Percentiles rank a stretch among this genome's conserved stretches.
Conservation (phyloP, 1,139 yeast genomes). For the Nadsonia commutata region DNA sequence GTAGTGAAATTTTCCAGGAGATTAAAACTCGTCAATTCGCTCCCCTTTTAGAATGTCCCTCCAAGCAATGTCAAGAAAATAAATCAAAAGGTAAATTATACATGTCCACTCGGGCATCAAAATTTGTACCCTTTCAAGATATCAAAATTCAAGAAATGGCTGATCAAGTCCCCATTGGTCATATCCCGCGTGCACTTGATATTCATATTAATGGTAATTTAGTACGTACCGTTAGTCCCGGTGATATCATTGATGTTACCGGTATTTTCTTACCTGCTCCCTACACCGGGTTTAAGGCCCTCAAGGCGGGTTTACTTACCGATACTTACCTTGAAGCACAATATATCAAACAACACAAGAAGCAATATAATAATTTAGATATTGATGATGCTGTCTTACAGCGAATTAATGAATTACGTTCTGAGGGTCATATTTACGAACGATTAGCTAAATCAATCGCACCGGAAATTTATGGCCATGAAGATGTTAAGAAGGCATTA, state of each 20-base stretch:
- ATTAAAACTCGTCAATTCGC: slow-evolving; percentile 72
- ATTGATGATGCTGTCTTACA: slow-evolving; percentile 42
- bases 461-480: slow-evolving; percentile 92
- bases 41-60: slow-evolving; percentile 76
- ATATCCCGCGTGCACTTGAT: slow-evolving; percentile 77
- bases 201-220: slow-evolving; percentile 82
- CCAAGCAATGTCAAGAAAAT: slow-evolving; percentile 64
- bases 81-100: slow-evolving; percentile 78
- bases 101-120: slow-evolving; percentile 91
- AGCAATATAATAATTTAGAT: slow-evolving; percentile 60
- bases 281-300: slow-evolving; percentile 86
- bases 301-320: slow-evolving; percentile 82
- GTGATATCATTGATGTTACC: slow-evolving; percentile 83
- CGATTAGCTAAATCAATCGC: slow-evolving; percentile 82
- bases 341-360: slow-evolving; percentile 71
- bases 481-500: slow-evolving; percentile 84
- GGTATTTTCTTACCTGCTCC: slow-evolving; percentile 93
- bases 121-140: slow-evolving; percentile 90
- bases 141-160: slow-evolving; percentile 90
- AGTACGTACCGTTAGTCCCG: slow-evolving; percentile 80
- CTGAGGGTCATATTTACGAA: slow-evolving; percentile 60
- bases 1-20: slow-evolving; percentile 92
- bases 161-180: slow-evolving; percentile 94
- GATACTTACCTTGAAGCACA: slow-evolving; percentile 92
- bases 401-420: slow-evolving; percentile 38